Evolutionary conservation across 306 rosid genomes (phyloP).

Genomic region (Corylus americana): DNA sequence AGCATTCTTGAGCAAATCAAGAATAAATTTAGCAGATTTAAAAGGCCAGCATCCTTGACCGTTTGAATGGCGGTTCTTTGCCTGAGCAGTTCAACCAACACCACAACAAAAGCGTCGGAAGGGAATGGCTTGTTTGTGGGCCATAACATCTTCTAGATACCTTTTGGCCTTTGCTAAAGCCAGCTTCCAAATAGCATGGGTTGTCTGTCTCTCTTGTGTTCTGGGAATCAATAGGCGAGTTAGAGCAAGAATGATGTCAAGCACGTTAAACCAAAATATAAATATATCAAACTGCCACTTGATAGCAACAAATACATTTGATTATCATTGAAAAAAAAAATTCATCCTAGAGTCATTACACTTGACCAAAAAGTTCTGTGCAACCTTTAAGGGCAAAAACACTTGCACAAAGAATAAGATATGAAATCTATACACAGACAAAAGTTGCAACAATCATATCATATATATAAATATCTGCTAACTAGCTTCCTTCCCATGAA

Average conservation of each 20-base stretch:
- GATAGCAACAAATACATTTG: background rate
- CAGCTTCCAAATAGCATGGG: constrained; percentile 70
- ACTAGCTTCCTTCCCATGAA: background rate
- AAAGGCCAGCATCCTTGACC: constrained; percentile 98
- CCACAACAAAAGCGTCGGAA: constrained; percentile 85
- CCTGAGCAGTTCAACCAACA: constrained; percentile 94
- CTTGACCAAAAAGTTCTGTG: background rate
- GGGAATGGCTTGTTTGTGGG: constrained; percentile 94
- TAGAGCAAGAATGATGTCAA: background rate
- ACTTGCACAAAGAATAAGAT: too few species aligned
- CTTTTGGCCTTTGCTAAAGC: constrained; percentile 76
- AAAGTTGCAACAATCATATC: background rate
- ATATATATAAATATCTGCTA: too few species aligned
- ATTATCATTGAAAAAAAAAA: background rate
- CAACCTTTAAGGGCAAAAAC: background rate
- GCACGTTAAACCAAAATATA: background rate
- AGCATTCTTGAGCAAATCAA: constrained; percentile 90
- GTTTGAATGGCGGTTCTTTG: constrained; percentile 86
- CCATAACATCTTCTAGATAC: constrained; percentile 88
- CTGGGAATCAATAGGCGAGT: constrained; percentile 30
- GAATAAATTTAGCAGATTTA: constrained; percentile 78
- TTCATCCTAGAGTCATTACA: background rate
- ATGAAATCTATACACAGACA: background rate
- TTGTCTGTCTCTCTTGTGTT: constrained; percentile 90
- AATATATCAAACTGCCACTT: background rate